Base-by-base conservation (phyloP, 768 basidiomycete species). In the Podaxis sp. region DNA sequence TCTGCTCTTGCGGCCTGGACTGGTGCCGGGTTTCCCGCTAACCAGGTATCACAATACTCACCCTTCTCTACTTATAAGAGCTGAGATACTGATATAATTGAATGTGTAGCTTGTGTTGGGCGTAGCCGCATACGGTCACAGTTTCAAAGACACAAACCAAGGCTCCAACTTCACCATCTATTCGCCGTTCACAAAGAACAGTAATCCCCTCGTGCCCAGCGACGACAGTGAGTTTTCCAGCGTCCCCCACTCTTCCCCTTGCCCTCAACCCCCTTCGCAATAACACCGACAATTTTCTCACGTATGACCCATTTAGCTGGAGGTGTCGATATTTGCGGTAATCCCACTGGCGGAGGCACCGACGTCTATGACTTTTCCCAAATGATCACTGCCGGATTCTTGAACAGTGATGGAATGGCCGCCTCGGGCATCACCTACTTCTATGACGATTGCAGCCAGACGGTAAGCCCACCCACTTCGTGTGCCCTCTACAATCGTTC, bases 91-190 rank as follows among this genome's bases (percentile, higher is more conserved):
- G 18, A 48, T 48, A 25, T 10, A 23, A 27, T 3, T 23, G 23
- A 27, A 6, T 25, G 18, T 71, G 32, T 47, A 79, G 74, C 85
- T 95, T 59, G 82, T 90, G 16, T 83, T 97, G 38, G 95, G 92
- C 55, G 83, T 97, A 0, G 78, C 93, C 0, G 73, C 87, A 13
- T 96, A 93, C 70, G 91, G 90, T 1, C 92, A 91, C 71, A 82
- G 88, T 42, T 95, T 77, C 79, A 61, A 63, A 35, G 86, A 90
- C 36, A 23, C 65, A 4, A 63, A 67, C 14, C 61, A 65, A 5
- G 67, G 68, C 14, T 85, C 86, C 0, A 62, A 80, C 63, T 42
- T 47, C 16, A 66, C 67, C 5, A 50, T 78, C 4, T 85, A 79
- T 69, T 74, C 83, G 0, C 50, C 76, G 0, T 87, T 85, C 57